Conservation (phyloP, 1,284 basidiomycete species). For the Boletus calvinii region DNA sequence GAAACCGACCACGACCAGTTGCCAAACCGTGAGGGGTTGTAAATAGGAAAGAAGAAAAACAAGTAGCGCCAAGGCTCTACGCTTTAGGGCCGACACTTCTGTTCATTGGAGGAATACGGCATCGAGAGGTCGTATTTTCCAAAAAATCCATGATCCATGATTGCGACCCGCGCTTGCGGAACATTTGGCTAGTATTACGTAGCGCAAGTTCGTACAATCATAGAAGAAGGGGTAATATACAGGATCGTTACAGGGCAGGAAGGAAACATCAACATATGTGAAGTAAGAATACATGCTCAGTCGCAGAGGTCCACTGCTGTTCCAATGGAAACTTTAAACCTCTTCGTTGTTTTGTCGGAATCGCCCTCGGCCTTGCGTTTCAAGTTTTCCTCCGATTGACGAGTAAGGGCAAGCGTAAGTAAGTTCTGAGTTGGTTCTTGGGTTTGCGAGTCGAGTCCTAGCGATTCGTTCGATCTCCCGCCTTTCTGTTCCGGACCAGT, state of each 20-base stretch:
- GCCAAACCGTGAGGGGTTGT: conserved; percentile 60
- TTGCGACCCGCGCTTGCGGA: background rate
- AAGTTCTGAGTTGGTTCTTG: conserved; percentile 51
- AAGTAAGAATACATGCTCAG: conserved; percentile 25
- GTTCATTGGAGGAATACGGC: background rate
- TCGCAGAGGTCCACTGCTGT: conserved; percentile 59
- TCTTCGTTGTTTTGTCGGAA: conserved; percentile 41
- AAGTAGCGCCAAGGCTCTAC: no score
- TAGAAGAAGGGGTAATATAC: background rate
- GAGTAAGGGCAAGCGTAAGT: conserved; percentile 7
- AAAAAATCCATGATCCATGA: background rate
- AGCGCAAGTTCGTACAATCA: background rate
- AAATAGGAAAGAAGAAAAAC: background rate
- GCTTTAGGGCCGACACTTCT: conserved; percentile 33
- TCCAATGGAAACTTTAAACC: conserved; percentile 55
- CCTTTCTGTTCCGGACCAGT: background rate
- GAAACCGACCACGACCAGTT: conserved; percentile 47
- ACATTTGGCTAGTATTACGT: background rate
- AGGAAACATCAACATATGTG: background rate
- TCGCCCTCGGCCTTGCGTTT: conserved; percentile 35
- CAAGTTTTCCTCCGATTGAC: conserved; percentile 18
- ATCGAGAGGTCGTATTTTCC: background rate
- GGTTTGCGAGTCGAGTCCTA: conserved; percentile 41
- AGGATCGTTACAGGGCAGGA: background rate
- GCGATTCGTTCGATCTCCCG: conserved; percentile 2